Evolutionary conservation across 176 grass and related monocot genomes (phyloP), one percentile per base, ranked within the genome.

Genomic region (Avena insularis): DNA sequence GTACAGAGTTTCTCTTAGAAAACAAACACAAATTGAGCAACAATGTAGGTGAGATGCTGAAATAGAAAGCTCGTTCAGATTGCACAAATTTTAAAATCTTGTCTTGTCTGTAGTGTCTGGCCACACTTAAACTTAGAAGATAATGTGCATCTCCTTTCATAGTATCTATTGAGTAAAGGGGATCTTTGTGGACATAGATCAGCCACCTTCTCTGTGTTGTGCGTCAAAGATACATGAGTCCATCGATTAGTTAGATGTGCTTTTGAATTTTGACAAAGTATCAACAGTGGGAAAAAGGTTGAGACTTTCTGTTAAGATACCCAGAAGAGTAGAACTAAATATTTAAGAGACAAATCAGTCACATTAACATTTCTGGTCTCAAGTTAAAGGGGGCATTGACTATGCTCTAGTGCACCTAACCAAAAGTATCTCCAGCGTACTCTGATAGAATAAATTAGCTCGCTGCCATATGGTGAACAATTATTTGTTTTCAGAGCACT

Each of bases 201-300:
- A 43, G 56, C 4, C 12, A 10, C 15, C 2, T 55, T 77, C 31
- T 33, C 21, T 40, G 9, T 4, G 9, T n/a, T 81, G 66, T 12
- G 63, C 5, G 31, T 66, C 11, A 16, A 40, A 29, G 9, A 85
- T 13, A 48, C 9, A 9, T 13, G 19, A 11, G 5, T 17, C 36
- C 12, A 60, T 40, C 16, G 40, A 38, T 77, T 20, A 31, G 45
- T 12, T 15, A 45, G 55, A 73, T 16, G 25, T 54, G 21, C 27
- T 80, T 56, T 89, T 73, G 29, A 61, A 43, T 75, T 73, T 89
- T 73, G 43, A 60, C 67, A 85, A 61, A 75, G 68, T 23, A 75
- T 75, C n/a, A 73, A 45, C 14, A 46, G 10, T 65, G 17, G 13
- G 68, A 14, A 48, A 75, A 59, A 75, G 4, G 38, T 31, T 31